A percentile compares a stretch with the other conserved stretches of the same genome.
Evolutionary conservation across 805 yeast species (phyloP).

Genomic region (Komagataella populi): DNA sequence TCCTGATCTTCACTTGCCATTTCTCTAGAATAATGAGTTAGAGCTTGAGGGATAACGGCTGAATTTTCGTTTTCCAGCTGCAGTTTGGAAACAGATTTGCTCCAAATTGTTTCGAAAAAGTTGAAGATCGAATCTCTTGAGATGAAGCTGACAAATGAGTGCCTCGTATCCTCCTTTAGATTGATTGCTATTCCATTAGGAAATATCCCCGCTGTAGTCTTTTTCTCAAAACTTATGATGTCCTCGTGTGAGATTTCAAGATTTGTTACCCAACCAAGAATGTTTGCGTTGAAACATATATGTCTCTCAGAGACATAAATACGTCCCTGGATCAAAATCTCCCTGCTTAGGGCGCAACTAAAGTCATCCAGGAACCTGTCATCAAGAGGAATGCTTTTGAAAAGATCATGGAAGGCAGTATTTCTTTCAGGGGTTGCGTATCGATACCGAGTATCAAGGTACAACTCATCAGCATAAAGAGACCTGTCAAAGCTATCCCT

Average conservation of each 20-base stretch:
- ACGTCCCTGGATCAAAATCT: slow-evolving; percentile 79
- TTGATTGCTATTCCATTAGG: slow-evolving; percentile 71
- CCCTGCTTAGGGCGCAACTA: slow-evolving; percentile 80
- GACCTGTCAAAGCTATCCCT: slow-evolving; percentile 19
- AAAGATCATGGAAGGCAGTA: slow-evolving; percentile 64
- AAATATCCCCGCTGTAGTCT: slow-evolving; percentile 75
- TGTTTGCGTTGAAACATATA: slow-evolving; percentile 75
- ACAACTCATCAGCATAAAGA: slow-evolving; percentile 45
- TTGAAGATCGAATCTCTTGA: slow-evolving; percentile 69
- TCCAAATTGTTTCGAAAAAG: slow-evolving; percentile 61
- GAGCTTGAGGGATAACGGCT: neutral
- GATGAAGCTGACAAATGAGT: slow-evolving; percentile 78
- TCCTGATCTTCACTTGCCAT: slow-evolving; percentile 1
- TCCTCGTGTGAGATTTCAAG: slow-evolving; percentile 61
- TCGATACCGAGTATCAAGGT: slow-evolving; percentile 40
- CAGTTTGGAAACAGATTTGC: slow-evolving; percentile 19
- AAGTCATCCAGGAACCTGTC: slow-evolving; percentile 79
- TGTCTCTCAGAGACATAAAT: slow-evolving; percentile 67
- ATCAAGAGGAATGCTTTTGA: slow-evolving; percentile 49
- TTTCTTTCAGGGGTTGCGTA: slow-evolving; percentile 55
- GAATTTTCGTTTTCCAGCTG: neutral
- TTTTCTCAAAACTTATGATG: slow-evolving; percentile 62
- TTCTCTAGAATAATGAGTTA: neutral
- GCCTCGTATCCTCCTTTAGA: slow-evolving; percentile 48
- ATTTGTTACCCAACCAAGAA: slow-evolving; percentile 85